Evolutionary conservation across 106 monocot species (phyloP), one percentile per base, ranked within the genome.

Genomic region (Iris macrosiphon): DNA sequence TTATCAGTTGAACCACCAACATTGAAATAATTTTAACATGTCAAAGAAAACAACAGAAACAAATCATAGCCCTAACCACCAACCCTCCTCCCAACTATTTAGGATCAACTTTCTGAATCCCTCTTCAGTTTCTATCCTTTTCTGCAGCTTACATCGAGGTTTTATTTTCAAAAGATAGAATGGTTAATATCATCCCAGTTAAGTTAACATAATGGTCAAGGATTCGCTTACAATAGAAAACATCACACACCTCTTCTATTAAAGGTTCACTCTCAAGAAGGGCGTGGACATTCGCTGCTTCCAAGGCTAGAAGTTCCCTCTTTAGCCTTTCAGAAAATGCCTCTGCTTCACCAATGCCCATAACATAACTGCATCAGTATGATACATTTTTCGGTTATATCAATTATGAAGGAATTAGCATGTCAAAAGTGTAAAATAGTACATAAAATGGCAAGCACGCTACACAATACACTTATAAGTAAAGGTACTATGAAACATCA

Each of bases 291-390:
- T 96, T 96, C 68, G 96, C 90, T 45, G 82, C 84, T 83, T 96
- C 96, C 38, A 96, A 70, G 5, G 90, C 96, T 38, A 78, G 75
- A 62, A 96, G 86, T 48, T 96, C 96, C 31, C 86, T 38, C 69
- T 90, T 96, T 60, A 96, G 62, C 58, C 96, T 77, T 70, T 90
- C 86, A 23, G 96, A 96, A 75, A 96, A 96, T 70, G 79, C 96
- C 64, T 96, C 96, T 63, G 96, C 96, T 78, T 86, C 96, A 40
- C 96, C 77, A 75, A 96, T 75, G 26, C 86, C 90, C 83, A 96
- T 83, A 33, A 90, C 80, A 75, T 86, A 96, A 44, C 96, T 96
- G 71, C 27, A 78, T 42, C 62, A 23, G 7, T 14, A 22, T 28
- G 13, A 60, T 4, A 51, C 29, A 1, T 63, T 44, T 18, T 16